Evolutionary conservation across 108 stramenopile species (phyloP).

Genomic region (Fragilaria crotonensis): DNA sequence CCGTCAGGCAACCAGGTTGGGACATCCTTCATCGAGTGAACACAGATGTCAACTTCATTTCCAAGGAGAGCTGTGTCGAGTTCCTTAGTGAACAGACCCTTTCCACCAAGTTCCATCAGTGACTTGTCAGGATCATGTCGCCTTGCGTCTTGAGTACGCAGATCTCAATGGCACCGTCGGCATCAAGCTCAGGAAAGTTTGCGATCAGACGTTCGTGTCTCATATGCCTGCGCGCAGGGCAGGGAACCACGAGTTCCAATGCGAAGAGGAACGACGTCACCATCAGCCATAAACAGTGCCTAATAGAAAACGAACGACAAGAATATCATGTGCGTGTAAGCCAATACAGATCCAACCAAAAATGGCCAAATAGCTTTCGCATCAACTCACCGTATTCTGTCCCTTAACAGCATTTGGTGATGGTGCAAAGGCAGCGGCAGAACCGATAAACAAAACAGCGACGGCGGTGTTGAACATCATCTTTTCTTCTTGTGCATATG

Average conservation of each 20-base stretch:
- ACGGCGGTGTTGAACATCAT: conserved; percentile 64
- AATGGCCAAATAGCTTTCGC: not conserved
- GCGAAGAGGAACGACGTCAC: conserved; percentile 63
- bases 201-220: conserved; percentile 88
- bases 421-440: conserved; percentile 57
- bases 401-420: conserved; percentile 14
- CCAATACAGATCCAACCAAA: not conserved
- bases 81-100: conserved; percentile 99
- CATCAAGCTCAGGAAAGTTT: conserved; percentile 86
- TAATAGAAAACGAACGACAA: conserved; percentile 15
- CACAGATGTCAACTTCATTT: conserved; percentile 98
- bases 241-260: conserved; percentile 98
- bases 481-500: conserved; percentile 9
- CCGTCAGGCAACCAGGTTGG: conserved; percentile 98
- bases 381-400: conserved; percentile 31
- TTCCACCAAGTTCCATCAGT: conserved; percentile 98
- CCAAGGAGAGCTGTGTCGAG: conserved; percentile 95
- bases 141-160: conserved; percentile 98
- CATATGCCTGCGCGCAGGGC: conserved; percentile 97
- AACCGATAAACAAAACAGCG: conserved; percentile 34
- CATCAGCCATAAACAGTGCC: conserved; percentile 70
- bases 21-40: conserved; percentile 99
- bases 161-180: conserved; percentile 95
- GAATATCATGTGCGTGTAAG: not conserved
- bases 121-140: conserved; percentile 99